Conservation (phyloP, 352 stramenopile genomes). For the Phytophthora brassicae region DNA sequence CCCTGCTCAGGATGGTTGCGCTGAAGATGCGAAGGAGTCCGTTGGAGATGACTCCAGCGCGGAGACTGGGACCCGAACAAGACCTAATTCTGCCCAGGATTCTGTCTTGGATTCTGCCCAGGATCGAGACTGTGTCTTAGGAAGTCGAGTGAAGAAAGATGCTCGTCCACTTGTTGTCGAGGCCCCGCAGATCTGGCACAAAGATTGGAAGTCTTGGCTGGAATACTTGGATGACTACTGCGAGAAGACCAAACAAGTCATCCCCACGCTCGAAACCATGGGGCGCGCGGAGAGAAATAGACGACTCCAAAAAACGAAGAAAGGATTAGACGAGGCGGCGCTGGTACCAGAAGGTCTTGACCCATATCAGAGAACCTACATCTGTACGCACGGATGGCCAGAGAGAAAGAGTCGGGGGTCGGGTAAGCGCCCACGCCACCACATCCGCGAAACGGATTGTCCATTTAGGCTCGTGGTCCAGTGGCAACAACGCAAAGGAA, state of each 20-base stretch:
- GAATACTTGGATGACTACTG: not conserved
- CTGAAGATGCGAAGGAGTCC: no score
- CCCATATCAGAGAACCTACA: slow-evolving; percentile 1
- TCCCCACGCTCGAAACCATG: not conserved
- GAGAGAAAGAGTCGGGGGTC: not conserved
- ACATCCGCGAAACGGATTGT: not conserved
- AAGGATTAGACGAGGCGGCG: not conserved
- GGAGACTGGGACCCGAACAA: no score
- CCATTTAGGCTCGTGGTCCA: slow-evolving; percentile 1
- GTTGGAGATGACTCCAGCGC: no score
- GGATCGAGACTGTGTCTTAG: no score
- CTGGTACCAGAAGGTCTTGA: not conserved
- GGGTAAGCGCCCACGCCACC: not conserved
- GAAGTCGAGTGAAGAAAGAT: no score
- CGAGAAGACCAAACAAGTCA: no score
- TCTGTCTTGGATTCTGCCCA: no score
- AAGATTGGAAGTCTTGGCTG: not conserved
- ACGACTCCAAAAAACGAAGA: not conserved
- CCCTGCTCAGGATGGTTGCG: no score
- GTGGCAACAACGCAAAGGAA: not conserved
- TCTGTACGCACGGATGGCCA: slow-evolving; percentile 9
- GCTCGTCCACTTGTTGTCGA: no score
- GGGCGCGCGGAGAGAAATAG: not conserved
- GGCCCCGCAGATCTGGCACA: not conserved
- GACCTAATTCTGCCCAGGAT: no score